phyloP scores from a whole-genome alignment of 768 basidiomycete species.

The Sarcodon aspratus region DNA sequence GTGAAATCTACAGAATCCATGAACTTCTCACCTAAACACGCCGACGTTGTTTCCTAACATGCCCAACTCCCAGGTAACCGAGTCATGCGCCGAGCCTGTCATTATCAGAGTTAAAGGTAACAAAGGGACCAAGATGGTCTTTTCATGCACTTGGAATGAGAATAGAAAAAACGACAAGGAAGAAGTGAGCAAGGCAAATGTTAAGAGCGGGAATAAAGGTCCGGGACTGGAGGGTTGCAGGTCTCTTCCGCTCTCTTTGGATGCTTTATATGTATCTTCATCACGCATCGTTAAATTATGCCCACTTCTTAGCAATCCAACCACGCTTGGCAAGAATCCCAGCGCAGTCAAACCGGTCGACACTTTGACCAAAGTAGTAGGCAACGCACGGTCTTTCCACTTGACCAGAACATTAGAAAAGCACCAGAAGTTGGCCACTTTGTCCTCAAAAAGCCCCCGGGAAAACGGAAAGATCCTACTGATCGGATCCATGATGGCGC shows the following conservation, averaged over 20 bases:
- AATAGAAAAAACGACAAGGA: constrained; percentile 93
- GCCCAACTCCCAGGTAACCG: constrained; percentile 54
- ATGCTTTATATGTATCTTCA: not conserved
- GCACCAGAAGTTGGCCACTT: constrained; percentile 98
- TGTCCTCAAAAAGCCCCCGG: constrained; percentile 88
- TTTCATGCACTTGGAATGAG: constrained; percentile 96
- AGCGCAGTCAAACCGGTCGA: constrained; percentile 56
- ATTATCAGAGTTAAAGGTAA: constrained; percentile 76
- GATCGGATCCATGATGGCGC: constrained; percentile 49
- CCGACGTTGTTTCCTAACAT: constrained; percentile 73
- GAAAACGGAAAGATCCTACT: constrained; percentile 85
- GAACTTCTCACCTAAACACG: constrained; percentile 63
- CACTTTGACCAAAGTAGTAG: constrained; percentile 43
- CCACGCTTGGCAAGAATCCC: constrained; percentile 58
- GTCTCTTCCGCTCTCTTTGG: constrained; percentile 5
- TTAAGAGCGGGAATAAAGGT: constrained; percentile 58
- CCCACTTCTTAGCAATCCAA: constrained; percentile 29
- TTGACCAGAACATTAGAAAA: constrained; percentile 83
- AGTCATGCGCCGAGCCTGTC: constrained; percentile 24
- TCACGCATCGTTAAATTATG: constrained; percentile 16
- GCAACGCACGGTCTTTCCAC: constrained; percentile 52
- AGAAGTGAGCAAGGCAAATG: constrained; percentile 67
- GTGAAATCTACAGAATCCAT: not conserved
- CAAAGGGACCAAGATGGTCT: constrained; percentile 79
- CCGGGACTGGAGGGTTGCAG: constrained; percentile 19